Evolutionary conservation across 1,284 basidiomycete genomes (phyloP).

Genomic region (Malassezia pachydermatis): DNA sequence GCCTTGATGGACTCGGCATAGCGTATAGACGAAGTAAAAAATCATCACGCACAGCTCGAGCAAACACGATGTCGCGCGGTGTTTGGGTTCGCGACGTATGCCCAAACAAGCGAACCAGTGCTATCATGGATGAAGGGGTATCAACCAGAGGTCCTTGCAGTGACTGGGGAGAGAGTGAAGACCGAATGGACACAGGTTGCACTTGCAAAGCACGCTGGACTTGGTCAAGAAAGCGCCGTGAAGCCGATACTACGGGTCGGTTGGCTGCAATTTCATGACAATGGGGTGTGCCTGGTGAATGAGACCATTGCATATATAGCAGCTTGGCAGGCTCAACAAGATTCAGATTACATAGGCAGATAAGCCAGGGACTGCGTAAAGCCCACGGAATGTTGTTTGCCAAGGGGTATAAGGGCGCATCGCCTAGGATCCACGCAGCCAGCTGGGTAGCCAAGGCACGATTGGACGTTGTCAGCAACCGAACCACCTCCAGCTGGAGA

Average conservation of each 20-base stretch:
- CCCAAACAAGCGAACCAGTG: slow-evolving; percentile 9
- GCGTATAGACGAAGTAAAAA: not conserved
- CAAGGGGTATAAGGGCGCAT: too few relatives aligned
- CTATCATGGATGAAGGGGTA: slow-evolving; percentile 3
- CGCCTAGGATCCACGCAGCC: too few relatives aligned
- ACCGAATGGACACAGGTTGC: not conserved
- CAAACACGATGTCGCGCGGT: not conserved
- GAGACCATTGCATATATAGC: slow-evolving; percentile 4
- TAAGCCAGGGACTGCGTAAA: not conserved
- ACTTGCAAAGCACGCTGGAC: not conserved
- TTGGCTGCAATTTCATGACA: not conserved
- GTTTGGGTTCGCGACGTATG: not conserved
- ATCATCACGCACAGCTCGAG: slow-evolving; percentile 10
- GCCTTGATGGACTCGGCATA: not conserved
- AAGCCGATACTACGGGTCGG: too few relatives aligned
- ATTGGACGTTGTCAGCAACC: too few relatives aligned
- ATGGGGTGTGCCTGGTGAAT: not conserved
- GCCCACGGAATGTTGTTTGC: too few relatives aligned
- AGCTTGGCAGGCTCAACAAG: not conserved
- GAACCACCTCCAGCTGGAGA: too few relatives aligned
- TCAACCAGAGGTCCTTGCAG: not conserved
- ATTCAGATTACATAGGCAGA: not conserved
- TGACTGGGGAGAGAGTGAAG: not conserved
- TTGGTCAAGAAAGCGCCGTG: too few relatives aligned
- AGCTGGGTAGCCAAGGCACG: too few relatives aligned